Evolutionary conservation across 192 early-diverging fungal genomes (phyloP).

Genomic region (Geranomyces variabilis): DNA sequence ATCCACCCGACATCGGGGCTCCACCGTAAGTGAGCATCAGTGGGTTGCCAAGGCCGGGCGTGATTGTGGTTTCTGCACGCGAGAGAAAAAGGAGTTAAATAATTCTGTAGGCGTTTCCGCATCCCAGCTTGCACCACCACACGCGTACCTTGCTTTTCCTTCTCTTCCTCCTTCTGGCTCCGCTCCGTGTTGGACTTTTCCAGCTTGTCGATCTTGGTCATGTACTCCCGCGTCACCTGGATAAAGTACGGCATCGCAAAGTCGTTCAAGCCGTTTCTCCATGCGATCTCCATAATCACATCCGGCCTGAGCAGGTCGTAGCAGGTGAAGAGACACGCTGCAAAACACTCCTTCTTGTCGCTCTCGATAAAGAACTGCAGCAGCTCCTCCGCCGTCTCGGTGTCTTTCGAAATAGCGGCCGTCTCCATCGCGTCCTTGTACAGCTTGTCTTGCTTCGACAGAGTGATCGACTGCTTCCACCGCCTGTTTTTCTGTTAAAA

Average conservation of each 20-base stretch:
- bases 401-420: conserved; percentile 84
- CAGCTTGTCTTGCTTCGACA: conserved; percentile 96
- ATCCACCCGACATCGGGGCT: conserved; percentile 17
- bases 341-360: conserved; percentile 91
- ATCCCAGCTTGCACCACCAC: too few relatives aligned
- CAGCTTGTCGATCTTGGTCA: conserved; percentile 72
- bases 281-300: conserved; percentile 90
- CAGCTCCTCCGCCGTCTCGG: conserved; percentile 91
- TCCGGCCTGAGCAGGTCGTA: conserved; percentile 94
- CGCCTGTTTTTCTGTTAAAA: conserved; percentile 77
- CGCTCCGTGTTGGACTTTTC: conserved; percentile 55
- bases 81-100: background rate
- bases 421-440: conserved; percentile 99
- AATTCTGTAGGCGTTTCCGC: too few relatives aligned
- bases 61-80: conserved; percentile 56
- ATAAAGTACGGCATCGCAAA: conserved; percentile 99
- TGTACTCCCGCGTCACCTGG: conserved; percentile 85
- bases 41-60: conserved; percentile 71
- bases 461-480: conserved; percentile 91
- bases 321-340: conserved; percentile 90
- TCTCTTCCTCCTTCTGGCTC: conserved; percentile 53
- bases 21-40: conserved; percentile 73
- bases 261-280: conserved; percentile 86
- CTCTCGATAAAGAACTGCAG: conserved; percentile 94
- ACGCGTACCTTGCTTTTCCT: conserved; percentile 62